Evolutionary conservation across 495 filamentous ascomycete genomes (phyloP).

Genomic region (Evernia prunastri): DNA sequence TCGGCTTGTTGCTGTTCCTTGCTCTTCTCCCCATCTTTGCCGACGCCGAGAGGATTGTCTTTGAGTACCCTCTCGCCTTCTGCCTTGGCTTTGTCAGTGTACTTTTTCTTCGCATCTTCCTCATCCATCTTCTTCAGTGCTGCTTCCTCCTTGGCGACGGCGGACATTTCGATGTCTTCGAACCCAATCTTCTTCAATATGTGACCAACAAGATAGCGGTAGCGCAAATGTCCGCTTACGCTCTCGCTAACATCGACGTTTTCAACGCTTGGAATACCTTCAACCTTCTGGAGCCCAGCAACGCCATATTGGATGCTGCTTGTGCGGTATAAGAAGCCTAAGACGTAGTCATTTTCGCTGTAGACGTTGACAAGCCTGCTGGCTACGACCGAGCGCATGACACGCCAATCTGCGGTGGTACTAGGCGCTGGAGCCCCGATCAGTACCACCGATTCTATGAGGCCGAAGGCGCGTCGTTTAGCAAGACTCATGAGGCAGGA

Average conservation of each 20-base stretch:
- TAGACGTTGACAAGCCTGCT: slow-evolving; percentile 74
- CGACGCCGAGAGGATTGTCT: slow-evolving; percentile 31
- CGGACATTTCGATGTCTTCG: slow-evolving; percentile 51
- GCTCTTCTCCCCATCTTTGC: slow-evolving; percentile 33
- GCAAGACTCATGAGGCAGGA: slow-evolving; percentile 70
- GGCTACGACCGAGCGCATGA: slow-evolving; percentile 62
- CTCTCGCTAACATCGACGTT: slow-evolving; percentile 67
- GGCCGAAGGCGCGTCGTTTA: slow-evolving; percentile 70
- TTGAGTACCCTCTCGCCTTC: slow-evolving; percentile 31
- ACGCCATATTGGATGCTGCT: slow-evolving; percentile 70
- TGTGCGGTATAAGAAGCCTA: slow-evolving; percentile 72
- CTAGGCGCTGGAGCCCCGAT: slow-evolving; percentile 79
- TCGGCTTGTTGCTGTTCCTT: slow-evolving; percentile 29
- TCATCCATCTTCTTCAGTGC: slow-evolving; percentile 51
- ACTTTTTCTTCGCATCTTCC: slow-evolving; percentile 35
- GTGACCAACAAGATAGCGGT: slow-evolving; percentile 60
- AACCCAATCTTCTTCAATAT: slow-evolving; percentile 65
- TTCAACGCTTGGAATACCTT: slow-evolving; percentile 61
- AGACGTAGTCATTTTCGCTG: slow-evolving; percentile 69
- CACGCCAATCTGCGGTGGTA: slow-evolving; percentile 55
- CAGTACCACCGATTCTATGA: slow-evolving; percentile 77
- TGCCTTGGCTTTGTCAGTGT: slow-evolving; percentile 28
- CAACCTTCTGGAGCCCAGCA: slow-evolving; percentile 63
- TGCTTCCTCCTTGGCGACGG: slow-evolving; percentile 54
- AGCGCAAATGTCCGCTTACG: slow-evolving; percentile 66